These are phyloP conservation scores for Neopestalotiopsis sp. DNA, from an alignment of 2,329 filamentous ascomycete genomes.

Conservation along the genomic window DNA sequence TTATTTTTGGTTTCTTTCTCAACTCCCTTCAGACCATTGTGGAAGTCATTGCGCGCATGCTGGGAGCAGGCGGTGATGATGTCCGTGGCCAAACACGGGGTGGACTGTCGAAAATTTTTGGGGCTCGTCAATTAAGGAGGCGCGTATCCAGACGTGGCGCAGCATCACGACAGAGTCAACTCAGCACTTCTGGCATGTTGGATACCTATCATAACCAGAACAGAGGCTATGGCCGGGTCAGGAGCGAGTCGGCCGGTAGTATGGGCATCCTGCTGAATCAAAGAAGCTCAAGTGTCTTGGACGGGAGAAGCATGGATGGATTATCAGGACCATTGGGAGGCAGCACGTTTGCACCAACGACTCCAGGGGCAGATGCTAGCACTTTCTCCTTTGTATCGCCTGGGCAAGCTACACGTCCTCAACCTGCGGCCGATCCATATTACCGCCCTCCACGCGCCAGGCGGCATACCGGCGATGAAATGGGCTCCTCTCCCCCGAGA, in stretches of 20 bases:
- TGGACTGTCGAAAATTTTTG: slow-evolving; percentile 88
- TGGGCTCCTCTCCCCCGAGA: slow-evolving; percentile 39
- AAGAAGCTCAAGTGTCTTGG: slow-evolving; percentile 61
- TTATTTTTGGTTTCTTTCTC: slow-evolving; percentile 91
- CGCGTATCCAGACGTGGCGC: slow-evolving; percentile 68
- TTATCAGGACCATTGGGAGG: slow-evolving; percentile 57
- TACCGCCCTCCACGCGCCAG: slow-evolving; percentile 83
- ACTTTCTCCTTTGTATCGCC: slow-evolving; percentile 75
- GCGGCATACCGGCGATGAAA: slow-evolving; percentile 64
- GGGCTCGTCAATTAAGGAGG: slow-evolving; percentile 85
- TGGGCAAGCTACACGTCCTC: slow-evolving; percentile 49
- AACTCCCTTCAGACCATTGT: slow-evolving; percentile 90
- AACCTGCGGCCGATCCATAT: slow-evolving; percentile 73
- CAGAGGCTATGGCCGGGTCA: slow-evolving; percentile 62
- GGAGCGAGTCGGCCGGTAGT: slow-evolving; percentile 68
- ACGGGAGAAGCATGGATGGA: slow-evolving; percentile 53
- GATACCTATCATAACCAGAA: slow-evolving; percentile 71
- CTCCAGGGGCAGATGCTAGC: slow-evolving; percentile 68
- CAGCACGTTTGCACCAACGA: slow-evolving; percentile 75
- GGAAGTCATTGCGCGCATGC: slow-evolving; percentile 82
- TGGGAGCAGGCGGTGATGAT: slow-evolving; percentile 82
- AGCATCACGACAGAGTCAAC: slow-evolving; percentile 77
- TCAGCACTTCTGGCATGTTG: slow-evolving; percentile 84
- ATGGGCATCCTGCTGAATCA: slow-evolving; percentile 54
- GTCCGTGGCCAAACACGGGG: slow-evolving; percentile 74